Evolutionary conservation across 2,329 filamentous ascomycete species (phyloP).

Genomic region (Onygena corvina): DNA sequence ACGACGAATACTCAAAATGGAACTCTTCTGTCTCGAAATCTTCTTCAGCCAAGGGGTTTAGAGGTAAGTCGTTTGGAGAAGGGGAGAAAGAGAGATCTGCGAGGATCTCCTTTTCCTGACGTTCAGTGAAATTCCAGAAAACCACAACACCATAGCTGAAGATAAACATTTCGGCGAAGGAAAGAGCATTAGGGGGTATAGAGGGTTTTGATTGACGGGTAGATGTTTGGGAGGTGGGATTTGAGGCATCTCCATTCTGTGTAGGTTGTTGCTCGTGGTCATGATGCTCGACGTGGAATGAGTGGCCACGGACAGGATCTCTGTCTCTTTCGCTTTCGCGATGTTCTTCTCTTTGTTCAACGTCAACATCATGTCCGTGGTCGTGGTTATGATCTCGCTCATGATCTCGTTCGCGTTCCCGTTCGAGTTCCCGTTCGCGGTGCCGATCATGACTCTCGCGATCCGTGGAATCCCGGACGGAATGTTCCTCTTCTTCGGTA

Average conservation of each 20-base stretch:
- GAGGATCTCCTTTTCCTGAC: constrained; percentile 90
- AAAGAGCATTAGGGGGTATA: constrained; percentile 58
- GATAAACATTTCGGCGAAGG: constrained; percentile 90
- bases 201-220: not conserved
- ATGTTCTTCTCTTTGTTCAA: constrained; percentile 12
- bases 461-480: constrained; percentile 27
- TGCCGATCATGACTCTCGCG: constrained; percentile 12
- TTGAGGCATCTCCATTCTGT: not conserved
- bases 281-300: not conserved
- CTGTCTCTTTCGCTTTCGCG: constrained; percentile 8
- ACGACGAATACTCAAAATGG: constrained; percentile 88
- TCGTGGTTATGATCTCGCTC: constrained; percentile 18
- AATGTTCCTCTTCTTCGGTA: constrained; percentile 47
- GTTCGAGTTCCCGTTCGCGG: not conserved
- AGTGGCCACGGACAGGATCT: not conserved
- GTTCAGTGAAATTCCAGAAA: constrained; percentile 96
- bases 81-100: constrained; percentile 82
- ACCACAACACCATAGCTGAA: constrained; percentile 96
- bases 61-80: constrained; percentile 51
- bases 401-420: constrained; percentile 11
- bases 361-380: constrained; percentile 22
- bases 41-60: constrained; percentile 67
- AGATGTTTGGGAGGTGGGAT: not conserved
- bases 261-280: not conserved
- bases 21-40: constrained; percentile 98